These are phyloP conservation scores for Suhomyces kilbournensis DNA, from an alignment of 805 yeast species.

Conservation along the genomic window DNA sequence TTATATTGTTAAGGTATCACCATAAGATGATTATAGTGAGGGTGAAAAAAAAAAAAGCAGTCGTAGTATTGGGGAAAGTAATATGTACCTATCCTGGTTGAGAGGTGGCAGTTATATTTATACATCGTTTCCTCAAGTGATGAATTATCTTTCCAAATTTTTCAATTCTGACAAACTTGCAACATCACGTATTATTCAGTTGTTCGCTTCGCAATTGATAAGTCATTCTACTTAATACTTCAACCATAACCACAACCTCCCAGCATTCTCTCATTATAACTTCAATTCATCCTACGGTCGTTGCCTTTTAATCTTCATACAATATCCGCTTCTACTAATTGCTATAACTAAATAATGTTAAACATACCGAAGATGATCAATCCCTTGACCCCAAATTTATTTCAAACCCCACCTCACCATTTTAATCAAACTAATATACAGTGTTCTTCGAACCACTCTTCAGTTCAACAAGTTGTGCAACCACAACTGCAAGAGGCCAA, in stretches of 20 bases:
- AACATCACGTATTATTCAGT: not conserved
- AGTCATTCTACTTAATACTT: not conserved
- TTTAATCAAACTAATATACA: not conserved
- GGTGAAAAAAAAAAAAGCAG: not conserved
- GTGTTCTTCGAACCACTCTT: not conserved
- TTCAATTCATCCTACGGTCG: not conserved
- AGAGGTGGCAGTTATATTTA: constrained; percentile 2
- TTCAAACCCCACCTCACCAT: constrained; percentile 5
- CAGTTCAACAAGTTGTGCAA: not conserved
- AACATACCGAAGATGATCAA: constrained; percentile 6
- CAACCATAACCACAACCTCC: not conserved
- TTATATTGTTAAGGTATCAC: constrained; percentile 6
- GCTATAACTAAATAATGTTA: not conserved
- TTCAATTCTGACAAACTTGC: constrained; percentile 2
- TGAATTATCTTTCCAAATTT: not conserved
- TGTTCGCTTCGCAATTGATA: not conserved
- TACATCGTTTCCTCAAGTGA: constrained; percentile 1
- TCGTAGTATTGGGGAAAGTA: not conserved
- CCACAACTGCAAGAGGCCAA: constrained; percentile 1
- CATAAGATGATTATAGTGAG: constrained; percentile 5
- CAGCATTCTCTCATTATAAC: not conserved
- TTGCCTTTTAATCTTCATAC: not conserved
- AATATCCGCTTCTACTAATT: not conserved
- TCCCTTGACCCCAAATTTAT: constrained; percentile 6
- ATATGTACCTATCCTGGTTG: not conserved